phyloP scores from a whole-genome alignment of 192 early-diverging fungal genomes.

The Rhizophagus sp. region DNA sequence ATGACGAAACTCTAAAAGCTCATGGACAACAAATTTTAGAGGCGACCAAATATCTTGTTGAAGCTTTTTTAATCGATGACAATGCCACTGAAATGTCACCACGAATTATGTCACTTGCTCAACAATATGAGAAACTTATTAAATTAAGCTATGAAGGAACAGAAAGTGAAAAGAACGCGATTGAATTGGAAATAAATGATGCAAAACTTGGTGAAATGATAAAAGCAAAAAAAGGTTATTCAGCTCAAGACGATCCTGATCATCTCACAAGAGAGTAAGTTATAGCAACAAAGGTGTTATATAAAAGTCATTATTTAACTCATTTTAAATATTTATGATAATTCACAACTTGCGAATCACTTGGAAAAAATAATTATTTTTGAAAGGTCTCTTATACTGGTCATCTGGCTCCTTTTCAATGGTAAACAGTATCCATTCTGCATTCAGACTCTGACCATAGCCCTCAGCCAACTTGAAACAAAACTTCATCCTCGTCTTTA shows the following conservation, averaged over 20 bases:
- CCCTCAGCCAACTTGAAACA: slow-evolving; percentile 49
- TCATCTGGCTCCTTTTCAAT: slow-evolving; percentile 58
- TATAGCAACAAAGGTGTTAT: background rate
- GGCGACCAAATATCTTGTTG: slow-evolving; percentile 55
- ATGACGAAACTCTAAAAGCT: slow-evolving; percentile 48
- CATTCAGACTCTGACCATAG: slow-evolving; percentile 56
- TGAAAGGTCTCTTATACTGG: slow-evolving; percentile 35
- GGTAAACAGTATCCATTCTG: slow-evolving; percentile 61
- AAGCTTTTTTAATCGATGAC: slow-evolving; percentile 62
- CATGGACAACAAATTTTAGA: slow-evolving; percentile 53
- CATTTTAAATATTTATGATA: background rate
- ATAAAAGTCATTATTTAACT: background rate
- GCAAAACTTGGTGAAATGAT: slow-evolving; percentile 35
- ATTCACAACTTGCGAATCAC: background rate
- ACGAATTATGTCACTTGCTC: slow-evolving; percentile 58
- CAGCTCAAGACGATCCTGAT: slow-evolving; percentile 8
- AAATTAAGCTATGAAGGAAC: slow-evolving; percentile 27
- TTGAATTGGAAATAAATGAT: slow-evolving; percentile 23
- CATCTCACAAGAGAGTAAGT: slow-evolving; percentile 31
- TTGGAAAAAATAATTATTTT: background rate
- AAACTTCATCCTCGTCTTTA: slow-evolving; percentile 53
- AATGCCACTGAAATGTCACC: slow-evolving; percentile 61
- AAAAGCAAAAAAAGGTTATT: slow-evolving; percentile 4
- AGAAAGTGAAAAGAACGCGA: slow-evolving; percentile 28
- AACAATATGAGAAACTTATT: slow-evolving; percentile 54